phyloP scores from a whole-genome alignment of 2,329 filamentous ascomycete species.

The Pseudofabraea citricarpa region DNA sequence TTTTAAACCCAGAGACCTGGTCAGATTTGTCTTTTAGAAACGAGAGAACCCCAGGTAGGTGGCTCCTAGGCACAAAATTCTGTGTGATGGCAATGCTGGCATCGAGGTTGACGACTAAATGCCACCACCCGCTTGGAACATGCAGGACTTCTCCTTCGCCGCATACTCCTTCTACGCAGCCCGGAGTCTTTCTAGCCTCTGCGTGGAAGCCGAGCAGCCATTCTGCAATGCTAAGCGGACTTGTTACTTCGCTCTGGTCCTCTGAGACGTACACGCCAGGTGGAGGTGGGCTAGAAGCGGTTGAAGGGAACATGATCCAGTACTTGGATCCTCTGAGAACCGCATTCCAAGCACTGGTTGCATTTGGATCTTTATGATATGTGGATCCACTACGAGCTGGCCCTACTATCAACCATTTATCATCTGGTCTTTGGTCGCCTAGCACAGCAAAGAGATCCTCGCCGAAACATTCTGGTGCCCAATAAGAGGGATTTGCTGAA shows the following conservation, averaged over 20 bases:
- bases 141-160: slow-evolving; percentile 80
- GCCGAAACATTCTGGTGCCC: slow-evolving; percentile 78
- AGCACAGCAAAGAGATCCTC: slow-evolving; percentile 81
- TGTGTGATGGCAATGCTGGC: slow-evolving; percentile 85
- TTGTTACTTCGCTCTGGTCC: slow-evolving; percentile 90
- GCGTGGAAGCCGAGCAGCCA: slow-evolving; percentile 89
- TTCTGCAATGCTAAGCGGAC: slow-evolving; percentile 91
- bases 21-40: slow-evolving; percentile 80
- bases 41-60: slow-evolving; percentile 68
- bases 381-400: slow-evolving; percentile 85
- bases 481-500: slow-evolving; percentile 53
- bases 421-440: slow-evolving; percentile 73
- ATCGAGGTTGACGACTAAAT: slow-evolving; percentile 87
- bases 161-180: slow-evolving; percentile 84
- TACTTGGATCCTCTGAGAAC: slow-evolving; percentile 88
- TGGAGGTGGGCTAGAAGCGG: slow-evolving; percentile 47
- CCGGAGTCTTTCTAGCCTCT: slow-evolving; percentile 69
- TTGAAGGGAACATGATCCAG: slow-evolving; percentile 94
- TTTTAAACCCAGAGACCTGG: slow-evolving; percentile 81
- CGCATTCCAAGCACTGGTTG: slow-evolving; percentile 85
- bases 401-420: slow-evolving; percentile 89
- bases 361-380: slow-evolving; percentile 82
- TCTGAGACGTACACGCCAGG: slow-evolving; percentile 87
- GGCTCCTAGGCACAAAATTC: slow-evolving; percentile 78
- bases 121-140: slow-evolving; percentile 95